Conservation (phyloP, 306 rosid genomes). For the Sesbania bispinosa region DNA sequence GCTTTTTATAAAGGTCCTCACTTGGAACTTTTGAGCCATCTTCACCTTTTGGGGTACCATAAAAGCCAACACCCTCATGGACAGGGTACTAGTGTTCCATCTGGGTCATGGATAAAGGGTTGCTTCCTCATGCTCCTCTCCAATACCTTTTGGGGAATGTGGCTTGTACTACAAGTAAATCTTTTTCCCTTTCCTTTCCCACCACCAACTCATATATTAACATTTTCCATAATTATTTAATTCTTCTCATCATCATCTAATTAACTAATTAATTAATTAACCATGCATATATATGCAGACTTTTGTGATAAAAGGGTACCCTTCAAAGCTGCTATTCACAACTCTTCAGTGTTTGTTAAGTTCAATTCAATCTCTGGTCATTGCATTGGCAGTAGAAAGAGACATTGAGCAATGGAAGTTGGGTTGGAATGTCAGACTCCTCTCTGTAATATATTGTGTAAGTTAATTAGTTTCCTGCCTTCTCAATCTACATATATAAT, state of each 20-base stretch:
- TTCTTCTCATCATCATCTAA: background rate
- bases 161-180: conserved; percentile 80
- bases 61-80: background rate
- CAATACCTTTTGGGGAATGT: conserved; percentile 62
- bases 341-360: conserved; percentile 65
- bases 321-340: conserved; percentile 71
- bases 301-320: conserved; percentile 56
- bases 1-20: conserved; percentile 80
- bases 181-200: too few relatives aligned
- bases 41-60: conserved; percentile 35
- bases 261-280: too few relatives aligned
- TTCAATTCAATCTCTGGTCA: conserved; percentile 55
- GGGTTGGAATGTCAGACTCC: conserved; percentile 66
- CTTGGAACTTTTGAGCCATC: conserved; percentile 31
- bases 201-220: too few relatives aligned
- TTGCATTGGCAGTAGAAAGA: conserved; percentile 70
- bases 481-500: background rate
- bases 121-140: conserved; percentile 79
- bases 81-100: conserved; percentile 23
- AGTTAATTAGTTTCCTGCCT: too few relatives aligned
- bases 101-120: conserved; percentile 71
- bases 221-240: too few relatives aligned
- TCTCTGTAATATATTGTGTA: conserved; percentile 73
- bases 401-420: conserved; percentile 67
- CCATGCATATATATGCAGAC: too few relatives aligned